Evolutionary conservation across 805 yeast species (phyloP), one percentile per base, ranked within the genome.

Genomic region (Isabelozyma rhagii): DNA sequence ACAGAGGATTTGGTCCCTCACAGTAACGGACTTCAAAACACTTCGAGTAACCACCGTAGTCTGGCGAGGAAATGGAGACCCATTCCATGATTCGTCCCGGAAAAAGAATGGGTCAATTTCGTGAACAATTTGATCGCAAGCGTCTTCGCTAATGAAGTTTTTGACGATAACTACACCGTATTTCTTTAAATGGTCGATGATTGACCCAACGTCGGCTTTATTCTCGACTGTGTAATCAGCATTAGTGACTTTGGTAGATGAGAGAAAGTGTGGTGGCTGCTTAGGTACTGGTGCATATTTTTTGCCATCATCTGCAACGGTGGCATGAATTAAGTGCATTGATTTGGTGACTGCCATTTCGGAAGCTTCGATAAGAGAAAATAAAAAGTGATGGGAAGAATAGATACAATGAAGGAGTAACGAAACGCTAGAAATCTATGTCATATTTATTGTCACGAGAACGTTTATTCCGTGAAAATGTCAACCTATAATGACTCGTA

Each of bases 11-110:
- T 17, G 8, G 31, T 43, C 28, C 15, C 11, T 21, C 25, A 13
- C 36, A 8, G 36, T 9, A 8, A 8, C 18, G 6, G 48, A 48
- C 21, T 44, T 41, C 14, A 40, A 28, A 34, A 41, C 41, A 8
- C 58, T 46, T 29, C 50, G 18, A 49, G 53, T 18, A 41, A 46
- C 52, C 47, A 48, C 50, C 50, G 58, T 56, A 54, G 62, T 29
- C 53, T 50, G 54, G 50, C 45, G 52, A 48, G 62, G 57, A 45
- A 50, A 17, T 51, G 56, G 44, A 15, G 43, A 29, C 7, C 49
- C 49, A 10, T 45, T 28, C 50, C 50, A 47, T 13, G 47, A 13
- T 21, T 49, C 34, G n/a, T 49, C 49, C 10, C 29, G 14, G 27
- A 21, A 21, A 18, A 49, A 49, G 39, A 39, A 31, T 4, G 51